Evolutionary conservation across 192 early-diverging fungal genomes (phyloP).

Genomic region (Coemansia sp.): DNA sequence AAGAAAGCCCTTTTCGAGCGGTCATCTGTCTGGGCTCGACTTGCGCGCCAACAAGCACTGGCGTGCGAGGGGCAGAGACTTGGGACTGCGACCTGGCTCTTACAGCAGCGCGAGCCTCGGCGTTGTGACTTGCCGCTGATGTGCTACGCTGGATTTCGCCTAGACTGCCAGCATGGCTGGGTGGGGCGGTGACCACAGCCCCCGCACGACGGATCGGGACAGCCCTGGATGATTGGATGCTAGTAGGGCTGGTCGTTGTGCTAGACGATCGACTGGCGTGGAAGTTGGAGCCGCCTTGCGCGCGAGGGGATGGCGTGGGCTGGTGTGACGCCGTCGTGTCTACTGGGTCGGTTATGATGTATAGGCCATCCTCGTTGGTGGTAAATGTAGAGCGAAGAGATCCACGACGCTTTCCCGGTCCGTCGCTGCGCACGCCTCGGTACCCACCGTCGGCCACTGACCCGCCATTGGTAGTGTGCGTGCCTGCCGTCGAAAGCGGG

Average conservation of each 20-base stretch:
- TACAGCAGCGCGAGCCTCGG: neutral
- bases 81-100: conserved; percentile 34
- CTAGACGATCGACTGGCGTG: conserved; percentile 11
- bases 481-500: conserved; percentile 1
- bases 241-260: conserved; percentile 16
- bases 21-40: neutral
- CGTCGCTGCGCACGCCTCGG: conserved; percentile 37
- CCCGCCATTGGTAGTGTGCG: neutral
- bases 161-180: conserved; percentile 6
- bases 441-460: conserved; percentile 12
- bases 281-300: neutral
- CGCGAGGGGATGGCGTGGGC: conserved; percentile 14
- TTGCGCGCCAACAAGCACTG: neutral
- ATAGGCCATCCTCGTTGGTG: conserved; percentile 10
- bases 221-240: conserved; percentile 10
- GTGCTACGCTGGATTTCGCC: conserved; percentile 39
- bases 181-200: conserved; percentile 14
- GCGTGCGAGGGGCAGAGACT: conserved; percentile 5
- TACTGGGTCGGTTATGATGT: conserved; percentile 6
- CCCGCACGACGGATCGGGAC: conserved; percentile 21
- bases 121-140: conserved; percentile 9
- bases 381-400: conserved; percentile 37
- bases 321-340: neutral
- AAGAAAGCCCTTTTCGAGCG: neutral
- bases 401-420: conserved; percentile 22